Percentiles rank a stretch among this genome's conserved stretches.
Evolutionary conservation across 192 early-diverging fungal species (phyloP).

Genomic region (Dissophora ornata): DNA sequence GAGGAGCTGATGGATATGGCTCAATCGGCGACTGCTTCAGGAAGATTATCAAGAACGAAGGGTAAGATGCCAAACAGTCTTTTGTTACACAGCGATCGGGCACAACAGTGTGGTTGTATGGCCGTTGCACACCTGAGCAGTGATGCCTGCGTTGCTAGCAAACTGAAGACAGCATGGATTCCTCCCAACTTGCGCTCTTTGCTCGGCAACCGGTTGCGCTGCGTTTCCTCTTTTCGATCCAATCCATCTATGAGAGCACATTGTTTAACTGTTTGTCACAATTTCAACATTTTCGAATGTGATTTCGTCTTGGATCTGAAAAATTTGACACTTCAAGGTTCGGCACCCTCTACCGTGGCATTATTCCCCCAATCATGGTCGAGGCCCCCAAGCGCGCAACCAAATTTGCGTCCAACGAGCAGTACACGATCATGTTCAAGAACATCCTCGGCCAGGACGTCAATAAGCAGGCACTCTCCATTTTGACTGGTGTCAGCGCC

Average conservation of each 20-base stretch:
- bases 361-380: constrained; percentile 94
- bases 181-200: too few species aligned
- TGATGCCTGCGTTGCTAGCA: too few species aligned
- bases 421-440: constrained; percentile 77
- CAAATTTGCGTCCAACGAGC: constrained; percentile 96
- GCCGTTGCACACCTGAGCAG: too few species aligned
- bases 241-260: too few species aligned
- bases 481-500: constrained; percentile 90
- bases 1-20: constrained; percentile 83
- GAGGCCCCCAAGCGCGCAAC: constrained; percentile 98
- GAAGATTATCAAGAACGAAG: constrained; percentile 94
- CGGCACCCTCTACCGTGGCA: constrained; percentile 87
- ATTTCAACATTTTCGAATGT: too few species aligned
- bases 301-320: too few species aligned
- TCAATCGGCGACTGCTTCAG: constrained; percentile 90
- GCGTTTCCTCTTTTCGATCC: too few species aligned
- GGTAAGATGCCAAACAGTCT: constrained; percentile 50
- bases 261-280: background rate
- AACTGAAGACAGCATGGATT: too few species aligned
- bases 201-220: too few species aligned
- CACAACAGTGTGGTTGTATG: too few species aligned
- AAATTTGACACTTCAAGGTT: constrained; percentile 46
- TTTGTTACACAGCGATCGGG: too few species aligned
- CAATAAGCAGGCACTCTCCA: constrained; percentile 80
- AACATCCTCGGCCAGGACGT: constrained; percentile 77